Base-by-base conservation (phyloP, 345 rosid genomes). In the Bruguiera gymnorhiza region DNA sequence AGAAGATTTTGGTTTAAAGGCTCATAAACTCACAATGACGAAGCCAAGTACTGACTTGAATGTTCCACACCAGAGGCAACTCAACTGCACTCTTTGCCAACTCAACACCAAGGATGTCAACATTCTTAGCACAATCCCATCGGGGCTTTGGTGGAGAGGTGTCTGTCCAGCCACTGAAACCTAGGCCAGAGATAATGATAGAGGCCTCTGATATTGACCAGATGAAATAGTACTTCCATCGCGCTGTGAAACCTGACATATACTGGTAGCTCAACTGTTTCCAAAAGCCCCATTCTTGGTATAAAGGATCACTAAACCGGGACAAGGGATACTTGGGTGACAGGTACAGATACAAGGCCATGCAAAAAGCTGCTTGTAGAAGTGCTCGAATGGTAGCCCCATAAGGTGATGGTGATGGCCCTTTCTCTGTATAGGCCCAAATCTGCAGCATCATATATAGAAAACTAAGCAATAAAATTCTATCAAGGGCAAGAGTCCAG, bases 11-110 rank as follows among this genome's bases (percentile, higher is more conserved):
- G 10, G 46, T 31, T 6, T 50, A 43, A 24, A 56, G 8, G 27
- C 27, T 31, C 32, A 56, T 66, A 50, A 55, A 91, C 97, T 89
- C 75, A 91, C 99, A 95, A 67, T 95, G 93, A 66, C 98, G 97
- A 71, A 94, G 96, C 98, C 97, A 91, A 5, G 97, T 88, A 92
- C 98, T 91, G 83, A 94, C 96, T 91, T 94, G 98, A 65, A 94
- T 94, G 86, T 94, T 94, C 98, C 98, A 94, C 63, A 81, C 88
- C 71, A 84, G 86, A 19, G 98, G 98, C 73, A 94, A 46, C 82
- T 83, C 85, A 70, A 88, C 98, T 3, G 91, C 71, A 67, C 97
- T 94, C 79, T 79, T 94, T 16, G 89, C 89, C 15, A 94, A 72
- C 86, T 94, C 98, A 70, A 91, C 96, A 5, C 96, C 98, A 6